A percentile compares a stretch with the other conserved stretches of the same genome.
These are phyloP conservation scores for Penicillium sp. DNA, from an alignment of 2,329 filamentous ascomycete genomes.

Conservation along the genomic window DNA sequence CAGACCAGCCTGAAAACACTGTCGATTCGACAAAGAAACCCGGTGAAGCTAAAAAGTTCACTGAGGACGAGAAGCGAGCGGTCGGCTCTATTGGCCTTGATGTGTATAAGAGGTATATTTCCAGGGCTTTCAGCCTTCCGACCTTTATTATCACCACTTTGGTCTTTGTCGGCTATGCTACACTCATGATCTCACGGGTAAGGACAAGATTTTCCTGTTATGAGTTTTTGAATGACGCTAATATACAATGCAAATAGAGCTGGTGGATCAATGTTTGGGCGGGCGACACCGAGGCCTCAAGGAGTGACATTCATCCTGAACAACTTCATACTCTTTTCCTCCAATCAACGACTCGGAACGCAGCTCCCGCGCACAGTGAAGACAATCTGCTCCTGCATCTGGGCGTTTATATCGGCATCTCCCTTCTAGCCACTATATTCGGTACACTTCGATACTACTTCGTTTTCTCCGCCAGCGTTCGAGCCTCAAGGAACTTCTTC, in stretches of 20 bases:
- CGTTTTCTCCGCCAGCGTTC: constrained; percentile 68
- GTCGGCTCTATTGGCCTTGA: constrained; percentile 68
- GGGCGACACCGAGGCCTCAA: constrained; percentile 35
- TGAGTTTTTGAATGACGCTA: neutral
- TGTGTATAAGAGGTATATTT: constrained; percentile 71
- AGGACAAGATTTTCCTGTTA: constrained; percentile 18
- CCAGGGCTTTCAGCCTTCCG: constrained; percentile 65
- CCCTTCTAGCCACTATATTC: constrained; percentile 60
- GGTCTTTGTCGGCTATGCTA: constrained; percentile 61
- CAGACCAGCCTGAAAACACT: constrained; percentile 16
- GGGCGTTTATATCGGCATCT: constrained; percentile 67
- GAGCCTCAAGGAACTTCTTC: constrained; percentile 70
- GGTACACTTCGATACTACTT: constrained; percentile 67
- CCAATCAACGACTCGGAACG: constrained; percentile 16
- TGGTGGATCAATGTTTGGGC: constrained; percentile 57
- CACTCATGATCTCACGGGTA: constrained; percentile 57
- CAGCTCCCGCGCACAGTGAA: constrained; percentile 35
- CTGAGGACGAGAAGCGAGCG: constrained; percentile 75
- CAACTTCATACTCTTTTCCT: constrained; percentile 20
- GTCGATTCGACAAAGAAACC: constrained; percentile 23
- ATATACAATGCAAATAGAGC: constrained; percentile 30
- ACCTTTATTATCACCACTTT: constrained; percentile 63
- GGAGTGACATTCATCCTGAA: constrained; percentile 18
- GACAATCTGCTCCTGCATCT: constrained; percentile 62
- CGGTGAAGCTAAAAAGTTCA: constrained; percentile 68